Conservation (phyloP, 106 monocot species). For the Allium fistulosum region DNA sequence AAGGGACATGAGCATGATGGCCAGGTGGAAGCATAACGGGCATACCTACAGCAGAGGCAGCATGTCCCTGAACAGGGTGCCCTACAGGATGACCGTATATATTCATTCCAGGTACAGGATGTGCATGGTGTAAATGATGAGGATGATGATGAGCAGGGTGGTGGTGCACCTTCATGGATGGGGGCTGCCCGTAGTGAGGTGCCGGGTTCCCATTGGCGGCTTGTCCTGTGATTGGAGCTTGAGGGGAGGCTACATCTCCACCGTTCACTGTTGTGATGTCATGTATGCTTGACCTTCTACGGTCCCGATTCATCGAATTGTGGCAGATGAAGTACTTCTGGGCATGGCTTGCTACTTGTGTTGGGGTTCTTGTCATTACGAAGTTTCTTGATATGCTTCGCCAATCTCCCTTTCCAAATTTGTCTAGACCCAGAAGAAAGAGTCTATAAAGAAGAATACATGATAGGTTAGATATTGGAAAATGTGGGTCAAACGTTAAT, state of each 20-base stretch:
- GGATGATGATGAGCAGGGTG: conserved; percentile 11
- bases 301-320: conserved; percentile 82
- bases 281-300: conserved; percentile 82
- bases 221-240: conserved; percentile 39
- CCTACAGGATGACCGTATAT: conserved; percentile 47
- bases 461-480: no score
- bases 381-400: conserved; percentile 94
- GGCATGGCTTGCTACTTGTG: conserved; percentile 92
- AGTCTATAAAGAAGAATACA: conserved; percentile 22
- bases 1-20: conserved; percentile 48
- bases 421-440: conserved; percentile 80
- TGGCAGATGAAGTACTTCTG: conserved; percentile 93
- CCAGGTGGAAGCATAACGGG: conserved; percentile 77
- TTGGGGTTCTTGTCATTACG: conserved; percentile 80
- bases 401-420: conserved; percentile 95
- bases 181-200: conserved; percentile 5
- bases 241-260: no score
- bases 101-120: conserved; percentile 20
- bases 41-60: conserved; percentile 57
- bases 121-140: conserved; percentile 7
- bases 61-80: conserved; percentile 50
- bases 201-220: conserved; percentile 7
- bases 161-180: conserved; percentile 14
- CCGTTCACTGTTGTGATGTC: conserved; percentile 68
- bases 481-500: no score